Evolutionary conservation across 768 basidiomycete species (phyloP), one percentile per base, ranked within the genome.

Genomic region (Tylopilus sp.): DNA sequence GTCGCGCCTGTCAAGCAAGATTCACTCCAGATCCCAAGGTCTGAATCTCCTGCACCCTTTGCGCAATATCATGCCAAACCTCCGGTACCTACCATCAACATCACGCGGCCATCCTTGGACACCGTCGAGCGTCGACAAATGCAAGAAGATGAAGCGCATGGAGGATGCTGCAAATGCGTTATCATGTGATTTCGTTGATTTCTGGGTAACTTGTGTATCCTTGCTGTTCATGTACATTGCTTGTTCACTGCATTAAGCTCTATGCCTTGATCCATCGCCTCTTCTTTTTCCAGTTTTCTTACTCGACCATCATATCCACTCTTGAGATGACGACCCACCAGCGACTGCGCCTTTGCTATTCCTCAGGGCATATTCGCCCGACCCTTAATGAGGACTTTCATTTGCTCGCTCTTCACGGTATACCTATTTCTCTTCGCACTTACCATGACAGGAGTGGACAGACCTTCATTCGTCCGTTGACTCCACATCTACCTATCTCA

Each of bases 151-250:
- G 79, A 82, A 7, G 78, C 76, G 13, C 65, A 61, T 2, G 73
- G 68, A 28, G 79, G 74, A 26, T 91, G 89, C 64, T 91, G 89
- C 76, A 87, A 85, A 71, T 91, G 89, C 71, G 71, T 88, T 59
- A 78, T 91, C 67, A 91, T 91, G 89, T 91, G 81, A 89, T 69
- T 55, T 48, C 48, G 44, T 48, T 40, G 53, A 50, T 55, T 50
- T 58, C 40, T 25, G 55, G 57, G 46, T 56, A 56, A 28, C 58
- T 46, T 53, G 55, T 48, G 48, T 71, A 60, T 40, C 35, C 40
- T 44, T 58, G 56, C 63, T 65, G 49, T 61, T 57, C 48, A 33
- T 44, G 47, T 43, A 40, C 28, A 53, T 45, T 65, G 61, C 61
- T 64, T 57, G 58, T 63, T 57, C 51, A 55, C 18, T 61, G 51